Base-by-base conservation (phyloP, 768 basidiomycete genomes). In the Lactarius akahatsu region DNA sequence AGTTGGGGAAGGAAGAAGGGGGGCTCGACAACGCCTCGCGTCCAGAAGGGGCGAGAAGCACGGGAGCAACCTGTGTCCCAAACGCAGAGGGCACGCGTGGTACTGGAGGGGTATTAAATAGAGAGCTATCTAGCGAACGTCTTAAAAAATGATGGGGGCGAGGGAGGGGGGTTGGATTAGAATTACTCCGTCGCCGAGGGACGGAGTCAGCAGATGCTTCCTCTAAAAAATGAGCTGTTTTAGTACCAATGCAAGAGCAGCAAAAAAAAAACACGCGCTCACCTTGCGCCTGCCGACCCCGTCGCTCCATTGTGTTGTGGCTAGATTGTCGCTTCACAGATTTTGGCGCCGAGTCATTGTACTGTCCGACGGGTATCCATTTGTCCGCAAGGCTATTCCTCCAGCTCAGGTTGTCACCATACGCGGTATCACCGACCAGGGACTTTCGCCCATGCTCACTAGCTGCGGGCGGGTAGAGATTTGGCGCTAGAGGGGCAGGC, bases 401-500 rank as follows among this genome's bases (percentile, higher is more conserved):
- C 61, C 62, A 63, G 32, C 23, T 34, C 34, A 34, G 34, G 9
- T 9, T 40, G 36, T 58, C 66, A 9, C 47, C 10, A 41, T 69
- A 50, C 3, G n/a, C 20, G 50, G 18, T 55, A 13, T 61, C 20
- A 20, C 36, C 23, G n/a, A 11, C 9, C 7, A 52, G 13, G 3
- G 59, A 0, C 20, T 47, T 52, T 34, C 13, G 47, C 16, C 30
- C 32, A 20, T n/a, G 63, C 26, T 52, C 65, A n/a, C 61, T 34
- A 4, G 34, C 40, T 26, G 54, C 57, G 28, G 38, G 56, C 10
- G 36, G 47, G 52, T 67, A 63, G 28, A 80, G 74, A 47, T 74
- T 73, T 13, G 82, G 78, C 1, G 83, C 83, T 20, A 92, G 81
- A 2, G 89, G 90, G 1, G 83, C 75, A 0, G 91, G 91, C 4